phyloP scores from a whole-genome alignment of 2,329 filamentous ascomycete species.

The Aaosphaeria arxii region DNA sequence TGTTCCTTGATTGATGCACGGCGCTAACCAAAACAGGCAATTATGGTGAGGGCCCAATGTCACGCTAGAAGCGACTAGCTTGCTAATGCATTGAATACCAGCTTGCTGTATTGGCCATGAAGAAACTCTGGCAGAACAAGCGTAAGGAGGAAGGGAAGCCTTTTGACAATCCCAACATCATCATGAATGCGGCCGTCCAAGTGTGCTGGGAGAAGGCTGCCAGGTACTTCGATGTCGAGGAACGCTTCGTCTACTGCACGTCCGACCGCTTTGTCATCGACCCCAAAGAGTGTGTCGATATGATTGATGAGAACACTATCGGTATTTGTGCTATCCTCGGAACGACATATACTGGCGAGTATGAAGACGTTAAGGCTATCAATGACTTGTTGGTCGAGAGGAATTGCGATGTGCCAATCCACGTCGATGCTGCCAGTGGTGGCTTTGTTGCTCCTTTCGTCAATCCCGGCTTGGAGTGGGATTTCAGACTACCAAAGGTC shows the following conservation, averaged over 20 bases:
- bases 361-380: slow-evolving; percentile 89
- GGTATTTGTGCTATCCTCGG: slow-evolving; percentile 90
- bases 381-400: slow-evolving; percentile 80
- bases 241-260: slow-evolving; percentile 71
- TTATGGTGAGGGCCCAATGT: slow-evolving; percentile 1
- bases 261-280: slow-evolving; percentile 62
- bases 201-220: slow-evolving; percentile 90
- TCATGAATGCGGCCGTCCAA: slow-evolving; percentile 96
- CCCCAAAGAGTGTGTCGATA: slow-evolving; percentile 58
- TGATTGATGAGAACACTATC: slow-evolving; percentile 71
- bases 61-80: neutral
- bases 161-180: slow-evolving; percentile 76
- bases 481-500: slow-evolving; percentile 85
- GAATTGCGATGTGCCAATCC: slow-evolving; percentile 77
- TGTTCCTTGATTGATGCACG: neutral
- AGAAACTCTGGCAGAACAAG: slow-evolving; percentile 88
- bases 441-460: slow-evolving; percentile 94
- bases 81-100: slow-evolving; percentile 1
- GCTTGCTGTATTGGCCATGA: slow-evolving; percentile 85
- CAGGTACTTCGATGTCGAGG: slow-evolving; percentile 89
- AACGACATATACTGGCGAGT: slow-evolving; percentile 89
- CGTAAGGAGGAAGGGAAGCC: slow-evolving; percentile 80
- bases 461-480: slow-evolving; percentile 79
- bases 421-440: slow-evolving; percentile 89
- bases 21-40: slow-evolving; percentile 7